Base-by-base conservation (phyloP, 345 rosid species). In the Diplotaxis tenuifolia region DNA sequence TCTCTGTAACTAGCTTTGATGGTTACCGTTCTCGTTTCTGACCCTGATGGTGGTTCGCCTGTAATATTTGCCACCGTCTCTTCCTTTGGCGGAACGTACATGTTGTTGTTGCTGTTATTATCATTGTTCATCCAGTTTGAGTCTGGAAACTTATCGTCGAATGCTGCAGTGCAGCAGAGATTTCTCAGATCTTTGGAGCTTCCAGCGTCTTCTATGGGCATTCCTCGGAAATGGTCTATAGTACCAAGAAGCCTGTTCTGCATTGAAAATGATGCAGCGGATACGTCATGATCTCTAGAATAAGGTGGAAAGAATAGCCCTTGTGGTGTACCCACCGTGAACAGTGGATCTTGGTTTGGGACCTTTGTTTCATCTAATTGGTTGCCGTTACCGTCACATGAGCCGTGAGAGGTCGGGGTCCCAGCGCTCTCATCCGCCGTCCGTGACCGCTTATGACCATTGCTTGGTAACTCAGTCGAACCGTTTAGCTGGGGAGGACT, bases 111-210 rank as follows among this genome's bases (percentile, higher is more conserved):
- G 72, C 58, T 71, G 72, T 58, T 70, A 36, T 62, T 68, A 32
- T 72, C 76, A 28, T 65, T 71, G 56, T 79, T 81, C 65, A 84
- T 60, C 86, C 87, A 84, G 74, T 83, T 80, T 31, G 80, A 62
- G 27, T 88, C 94, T 7, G 83, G 89, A 68, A 84, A 58, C 42
- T 78, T 82, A 59, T 93, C 91, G 0, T 71, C 71, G 77, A 65
- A 71, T 27, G 87, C 87, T 23, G 79, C 60, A 5, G 87, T 45
- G 20, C 85, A 82, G 75, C 93, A 90, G 29, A 87, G 89, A 61
- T 86, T 89, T 76, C 87, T 82, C 73, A 93, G 77, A 77, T 93
- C 96, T 78, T 93, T 93, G 1, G 91, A 91, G 66, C 98, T 88
- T 61, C 97, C 98, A 10, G 86, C 87, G 75, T 86, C 97, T 82